Evolutionary conservation across 179 eudicot species (phyloP), one percentile per base, ranked within the genome.

Genomic region (Beta lomatogona): DNA sequence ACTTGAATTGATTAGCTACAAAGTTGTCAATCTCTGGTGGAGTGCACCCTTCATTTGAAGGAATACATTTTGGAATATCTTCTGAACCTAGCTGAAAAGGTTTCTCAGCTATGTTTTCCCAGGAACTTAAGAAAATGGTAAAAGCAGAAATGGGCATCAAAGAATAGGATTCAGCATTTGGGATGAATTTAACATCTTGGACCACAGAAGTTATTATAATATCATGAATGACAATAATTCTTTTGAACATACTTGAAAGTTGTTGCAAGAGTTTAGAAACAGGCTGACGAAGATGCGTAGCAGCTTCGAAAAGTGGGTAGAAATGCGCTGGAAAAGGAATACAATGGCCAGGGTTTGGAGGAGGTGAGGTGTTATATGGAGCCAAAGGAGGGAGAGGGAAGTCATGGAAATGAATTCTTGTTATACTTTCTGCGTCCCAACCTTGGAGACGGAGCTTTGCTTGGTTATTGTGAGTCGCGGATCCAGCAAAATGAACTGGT

Each of bases 211-310:
- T 76, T 90, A 91, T 86, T 1, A 86, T 53, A 41, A 73, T 45
- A 67, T 91, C 92, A 36, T 89, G 87, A 36, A 90, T 77, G 13
- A 90, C 82, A 11, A 89, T 73, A 0, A 91, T 75, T 66, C 88
- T 80, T 16, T 73, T 16, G 18, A n/a, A 55, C 1, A 22, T 22
- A 41, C 75, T 4, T 10, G 88, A 76, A n/a, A 85, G 76, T 0
- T 50, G 15, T 1, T 25, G 57, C 1, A 88, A 4, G 5, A 86
- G 79, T 0, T 36, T 12, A 31, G 81, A 69, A 54, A 89, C 73
- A 7, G 92, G 93, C 21, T 73, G 58, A 14, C 88, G 86, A 25
- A 89, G 84, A 10, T 77, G 71, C 6, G 66, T 8, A 4, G 88
- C 50, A 2, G 92, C 80, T 0, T 86, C 83, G 16, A 88, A 85